Evolutionary conservation across 495 filamentous ascomycete species (phyloP).

Genomic region (Astrothelium macrocarpum): DNA sequence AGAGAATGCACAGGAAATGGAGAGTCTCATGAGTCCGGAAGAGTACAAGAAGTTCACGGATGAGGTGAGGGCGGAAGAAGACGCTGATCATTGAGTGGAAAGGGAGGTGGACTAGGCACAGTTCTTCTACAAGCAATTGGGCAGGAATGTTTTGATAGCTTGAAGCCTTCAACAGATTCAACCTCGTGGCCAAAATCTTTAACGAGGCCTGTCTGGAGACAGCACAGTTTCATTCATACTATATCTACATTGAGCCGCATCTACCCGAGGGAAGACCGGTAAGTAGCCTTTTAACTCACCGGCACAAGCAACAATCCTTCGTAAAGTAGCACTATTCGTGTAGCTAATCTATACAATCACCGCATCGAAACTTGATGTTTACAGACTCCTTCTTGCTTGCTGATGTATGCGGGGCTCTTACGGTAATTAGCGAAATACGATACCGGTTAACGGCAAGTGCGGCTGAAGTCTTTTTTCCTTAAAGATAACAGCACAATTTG

Average conservation of each 20-base stretch:
- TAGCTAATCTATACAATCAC: too few relatives aligned
- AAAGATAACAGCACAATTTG: not conserved
- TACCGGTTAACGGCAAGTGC: too few relatives aligned
- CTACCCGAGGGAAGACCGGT: not conserved
- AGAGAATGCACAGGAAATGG: conserved; percentile 57
- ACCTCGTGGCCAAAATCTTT: not conserved
- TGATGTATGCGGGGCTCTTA: too few relatives aligned
- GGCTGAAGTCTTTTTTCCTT: too few relatives aligned
- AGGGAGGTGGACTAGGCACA: not conserved
- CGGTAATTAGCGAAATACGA: too few relatives aligned
- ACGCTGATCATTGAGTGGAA: not conserved
- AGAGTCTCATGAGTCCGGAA: conserved; percentile 59
- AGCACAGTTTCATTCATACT: too few relatives aligned
- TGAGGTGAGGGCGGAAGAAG: conserved; percentile 24
- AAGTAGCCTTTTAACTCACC: not conserved
- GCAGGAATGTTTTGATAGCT: not conserved
- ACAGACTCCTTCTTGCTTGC: not conserved
- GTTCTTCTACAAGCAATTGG: not conserved
- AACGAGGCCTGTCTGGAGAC: not conserved
- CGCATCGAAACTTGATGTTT: too few relatives aligned
- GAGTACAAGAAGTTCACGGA: conserved; percentile 66
- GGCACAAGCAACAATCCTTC: too few relatives aligned
- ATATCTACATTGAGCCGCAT: not conserved
- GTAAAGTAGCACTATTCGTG: too few relatives aligned
- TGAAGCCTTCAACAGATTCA: not conserved